Evolutionary conservation across 768 basidiomycete genomes (phyloP), one percentile per base, ranked within the genome.

Genomic region (Collybiopsis confluens): DNA sequence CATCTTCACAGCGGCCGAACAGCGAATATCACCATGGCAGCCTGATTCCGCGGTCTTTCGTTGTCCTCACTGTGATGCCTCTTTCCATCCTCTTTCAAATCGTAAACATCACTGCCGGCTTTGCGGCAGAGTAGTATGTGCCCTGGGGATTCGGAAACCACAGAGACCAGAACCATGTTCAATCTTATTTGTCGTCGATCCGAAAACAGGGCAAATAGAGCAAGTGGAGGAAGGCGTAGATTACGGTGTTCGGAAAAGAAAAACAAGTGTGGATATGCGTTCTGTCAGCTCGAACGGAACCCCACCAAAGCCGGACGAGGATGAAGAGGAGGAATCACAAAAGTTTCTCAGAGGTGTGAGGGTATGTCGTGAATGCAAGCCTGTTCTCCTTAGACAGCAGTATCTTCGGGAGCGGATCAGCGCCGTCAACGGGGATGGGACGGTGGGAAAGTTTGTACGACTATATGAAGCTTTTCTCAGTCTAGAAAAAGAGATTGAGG

Each of bases 81-180:
- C 87, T 1, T 98, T 98, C 65, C 90, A 94, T 64, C 82, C 90
- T 0, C 70, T 98, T 2, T 91, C 92, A 1, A 96, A 93, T 60
- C 84, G 96, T 13, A 96, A 96, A 70, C 96, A 98, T 61, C 96
- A 98, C 64, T 98, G 96, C 65, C 85, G 96, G 8, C 73, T 98
- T 13, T 98, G 96, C 60, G 96, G 96, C 0, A 77, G 86, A 52
- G 90, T 98, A 37, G 84, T 98, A 11, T 98, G 96, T 63, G 88
- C 94, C 1, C 76, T 97, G 4, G 92, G 93, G 0, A 73, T 85
- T 10, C 92, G 90, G 54, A 78, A 73, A 3, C 83, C 85, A 2
- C 81, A 84, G 60, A 81, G 92, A 20, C 77, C 75, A 1, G 74
- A 74, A 44, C 70, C 78, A 5, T 97, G 93, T 62, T 94, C 92